These are phyloP conservation scores for Polytrichum commune DNA, from an alignment of 225 moss, liverwort and hornwort species.

Conservation along the genomic window DNA sequence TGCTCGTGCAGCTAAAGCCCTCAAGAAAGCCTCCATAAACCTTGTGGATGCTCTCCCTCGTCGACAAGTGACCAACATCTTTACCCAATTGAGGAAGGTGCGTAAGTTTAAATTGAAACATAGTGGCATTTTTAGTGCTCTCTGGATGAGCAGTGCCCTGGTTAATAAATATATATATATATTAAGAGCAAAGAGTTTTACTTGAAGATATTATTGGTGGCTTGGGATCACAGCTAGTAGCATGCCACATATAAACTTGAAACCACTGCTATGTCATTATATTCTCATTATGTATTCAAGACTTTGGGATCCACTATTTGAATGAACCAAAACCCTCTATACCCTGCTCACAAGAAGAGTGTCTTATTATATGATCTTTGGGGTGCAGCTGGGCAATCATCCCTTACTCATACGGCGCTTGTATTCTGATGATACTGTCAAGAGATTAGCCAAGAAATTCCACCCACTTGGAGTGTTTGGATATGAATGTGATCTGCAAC, in stretches of 20 bases:
- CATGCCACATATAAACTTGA: too few species aligned
- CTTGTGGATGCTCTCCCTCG: constrained; percentile 60
- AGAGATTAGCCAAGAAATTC: constrained; percentile 65
- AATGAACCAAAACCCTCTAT: too few species aligned
- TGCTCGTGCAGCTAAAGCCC: constrained; percentile 57
- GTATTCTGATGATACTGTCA: constrained; percentile 73
- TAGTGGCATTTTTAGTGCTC: too few species aligned
- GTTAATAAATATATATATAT: too few species aligned
- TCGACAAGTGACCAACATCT: constrained; percentile 91
- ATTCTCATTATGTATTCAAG: too few species aligned
- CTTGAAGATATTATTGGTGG: too few species aligned
- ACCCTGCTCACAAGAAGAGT: too few species aligned
- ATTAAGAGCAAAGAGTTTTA: too few species aligned
- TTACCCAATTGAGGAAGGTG: constrained; percentile 92
- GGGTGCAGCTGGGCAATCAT: constrained; percentile 77
- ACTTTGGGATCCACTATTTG: too few species aligned
- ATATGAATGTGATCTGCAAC: constrained; percentile 82
- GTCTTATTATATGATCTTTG: constrained; percentile 18
- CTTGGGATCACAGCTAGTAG: too few species aligned
- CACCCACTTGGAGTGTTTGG: constrained; percentile 87
- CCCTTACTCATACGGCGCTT: constrained; percentile 78
- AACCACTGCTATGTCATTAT: too few species aligned
- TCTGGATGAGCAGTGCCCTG: too few species aligned
- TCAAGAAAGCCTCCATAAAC: constrained; percentile 34
- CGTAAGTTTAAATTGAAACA: constrained; percentile 7